Conservation (phyloP, 257 asterid genomes). For the Avicennia marina region DNA sequence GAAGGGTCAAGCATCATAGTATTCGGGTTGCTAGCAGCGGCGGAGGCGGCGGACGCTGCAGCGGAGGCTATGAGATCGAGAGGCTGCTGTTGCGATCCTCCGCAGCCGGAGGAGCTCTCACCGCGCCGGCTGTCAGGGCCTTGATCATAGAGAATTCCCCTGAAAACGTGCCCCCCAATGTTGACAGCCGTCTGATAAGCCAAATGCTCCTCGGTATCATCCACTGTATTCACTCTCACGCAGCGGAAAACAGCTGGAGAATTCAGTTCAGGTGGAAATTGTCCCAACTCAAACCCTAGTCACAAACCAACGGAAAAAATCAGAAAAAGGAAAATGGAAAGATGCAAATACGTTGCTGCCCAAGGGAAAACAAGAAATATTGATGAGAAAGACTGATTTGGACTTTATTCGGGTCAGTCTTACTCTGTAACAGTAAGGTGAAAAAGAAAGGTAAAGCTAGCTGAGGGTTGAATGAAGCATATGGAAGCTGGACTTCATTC, state of each 20-base stretch:
- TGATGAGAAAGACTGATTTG: background rate
- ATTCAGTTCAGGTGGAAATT: slow-evolving; percentile 64
- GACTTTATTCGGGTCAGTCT: background rate
- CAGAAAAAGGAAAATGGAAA: background rate
- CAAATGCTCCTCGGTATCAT: slow-evolving; percentile 57
- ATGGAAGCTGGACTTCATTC: background rate
- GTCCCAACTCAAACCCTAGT: slow-evolving; percentile 67
- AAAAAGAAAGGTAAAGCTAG: background rate
- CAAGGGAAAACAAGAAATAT: background rate
- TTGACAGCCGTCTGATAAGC: slow-evolving; percentile 77
- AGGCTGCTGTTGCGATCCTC: slow-evolving; percentile 28
- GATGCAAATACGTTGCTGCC: too few species aligned
- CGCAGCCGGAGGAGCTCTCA: slow-evolving; percentile 31
- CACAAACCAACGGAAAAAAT: background rate
- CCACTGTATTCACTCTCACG: slow-evolving; percentile 60
- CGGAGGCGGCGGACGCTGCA: slow-evolving; percentile 9
- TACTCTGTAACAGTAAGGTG: background rate
- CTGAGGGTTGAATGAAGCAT: background rate
- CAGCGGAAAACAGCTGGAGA: slow-evolving; percentile 64
- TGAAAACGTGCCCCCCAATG: slow-evolving; percentile 70
- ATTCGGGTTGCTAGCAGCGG: slow-evolving; percentile 7
- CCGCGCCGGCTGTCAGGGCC: slow-evolving; percentile 51
- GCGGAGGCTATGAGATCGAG: slow-evolving; percentile 33
- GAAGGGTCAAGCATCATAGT: slow-evolving; percentile 22
- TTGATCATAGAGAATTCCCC: slow-evolving; percentile 77